Evolutionary conservation across 1,284 basidiomycete genomes (phyloP).

Genomic region (Chondrostereum purpureum): DNA sequence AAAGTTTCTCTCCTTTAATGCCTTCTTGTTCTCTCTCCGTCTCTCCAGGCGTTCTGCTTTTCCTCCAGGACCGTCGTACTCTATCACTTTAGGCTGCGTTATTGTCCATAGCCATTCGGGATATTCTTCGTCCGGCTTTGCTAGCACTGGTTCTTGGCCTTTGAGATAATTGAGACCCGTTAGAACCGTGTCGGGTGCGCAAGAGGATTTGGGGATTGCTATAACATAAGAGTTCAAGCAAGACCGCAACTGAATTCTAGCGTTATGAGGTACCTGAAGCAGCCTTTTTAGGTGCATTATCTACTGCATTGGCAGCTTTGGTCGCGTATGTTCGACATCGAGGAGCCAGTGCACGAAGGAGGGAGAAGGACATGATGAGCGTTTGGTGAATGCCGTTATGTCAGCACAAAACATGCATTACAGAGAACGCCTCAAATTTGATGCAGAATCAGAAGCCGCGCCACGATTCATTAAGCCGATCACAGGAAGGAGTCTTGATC

Average conservation of each 20-base stretch:
- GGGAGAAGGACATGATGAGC: too few species aligned
- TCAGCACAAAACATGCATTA: too few species aligned
- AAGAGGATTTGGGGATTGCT: constrained; percentile 39
- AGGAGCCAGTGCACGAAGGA: neutral
- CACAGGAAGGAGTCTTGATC: too few species aligned
- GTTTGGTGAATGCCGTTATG: too few species aligned
- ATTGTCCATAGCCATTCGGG: constrained; percentile 88
- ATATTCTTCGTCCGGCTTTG: constrained; percentile 79
- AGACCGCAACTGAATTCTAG: too few species aligned
- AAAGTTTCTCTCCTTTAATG: constrained; percentile 69
- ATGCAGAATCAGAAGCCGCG: too few species aligned
- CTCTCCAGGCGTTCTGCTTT: constrained; percentile 56
- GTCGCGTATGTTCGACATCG: neutral
- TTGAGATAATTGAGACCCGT: constrained; percentile 80
- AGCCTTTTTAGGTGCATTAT: neutral
- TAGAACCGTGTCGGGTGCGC: constrained; percentile 65
- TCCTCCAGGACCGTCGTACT: constrained; percentile 68
- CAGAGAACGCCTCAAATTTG: too few species aligned
- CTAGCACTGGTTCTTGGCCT: constrained; percentile 74
- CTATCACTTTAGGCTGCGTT: constrained; percentile 48
- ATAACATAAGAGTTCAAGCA: too few species aligned
- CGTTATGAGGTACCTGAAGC: neutral
- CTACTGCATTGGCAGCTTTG: neutral
- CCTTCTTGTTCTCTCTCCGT: constrained; percentile 54
- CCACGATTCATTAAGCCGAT: too few species aligned